Evolutionary conservation across 2,329 filamentous ascomycete species (phyloP).

Genomic region (Cercospora berteroae): DNA sequence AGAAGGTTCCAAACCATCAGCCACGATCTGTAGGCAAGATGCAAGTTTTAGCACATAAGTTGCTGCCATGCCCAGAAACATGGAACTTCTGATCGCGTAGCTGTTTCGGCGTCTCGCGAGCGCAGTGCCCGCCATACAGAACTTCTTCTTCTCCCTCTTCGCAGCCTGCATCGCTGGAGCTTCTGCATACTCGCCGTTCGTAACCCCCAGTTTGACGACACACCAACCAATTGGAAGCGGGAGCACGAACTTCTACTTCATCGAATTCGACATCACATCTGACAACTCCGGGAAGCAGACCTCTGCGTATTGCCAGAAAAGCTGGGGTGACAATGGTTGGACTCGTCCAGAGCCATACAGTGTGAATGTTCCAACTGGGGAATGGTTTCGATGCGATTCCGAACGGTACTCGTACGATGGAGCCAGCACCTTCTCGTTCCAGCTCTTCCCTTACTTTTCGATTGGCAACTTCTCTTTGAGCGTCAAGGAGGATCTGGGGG

Average conservation of each 20-base stretch:
- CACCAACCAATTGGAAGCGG: constrained; percentile 33
- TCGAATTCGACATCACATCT: constrained; percentile 29
- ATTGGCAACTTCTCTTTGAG: constrained; percentile 33
- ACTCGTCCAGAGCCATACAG: constrained; percentile 17
- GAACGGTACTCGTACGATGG: constrained; percentile 12
- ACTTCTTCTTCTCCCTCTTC: not conserved
- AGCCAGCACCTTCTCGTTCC: constrained; percentile 27
- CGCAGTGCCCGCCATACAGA: not conserved
- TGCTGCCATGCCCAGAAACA: not conserved
- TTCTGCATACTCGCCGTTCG: constrained; percentile 12
- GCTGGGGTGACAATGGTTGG: constrained; percentile 31
- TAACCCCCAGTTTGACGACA: constrained; percentile 20
- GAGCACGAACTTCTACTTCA: constrained; percentile 30
- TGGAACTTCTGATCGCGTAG: not conserved
- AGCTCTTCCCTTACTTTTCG: constrained; percentile 29
- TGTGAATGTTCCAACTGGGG: constrained; percentile 24
- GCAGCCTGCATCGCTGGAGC: not conserved
- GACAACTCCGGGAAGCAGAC: constrained; percentile 16
- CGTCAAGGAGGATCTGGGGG: constrained; percentile 25
- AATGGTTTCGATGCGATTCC: constrained; percentile 29
- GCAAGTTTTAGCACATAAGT: not conserved
- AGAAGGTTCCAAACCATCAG: not conserved
- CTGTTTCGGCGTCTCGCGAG: not conserved
- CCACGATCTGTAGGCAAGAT: not conserved
- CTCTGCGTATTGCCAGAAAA: constrained; percentile 24